Base-by-base conservation (phyloP, 2,329 filamentous ascomycete species). In the Aureobasidium sp. region DNA sequence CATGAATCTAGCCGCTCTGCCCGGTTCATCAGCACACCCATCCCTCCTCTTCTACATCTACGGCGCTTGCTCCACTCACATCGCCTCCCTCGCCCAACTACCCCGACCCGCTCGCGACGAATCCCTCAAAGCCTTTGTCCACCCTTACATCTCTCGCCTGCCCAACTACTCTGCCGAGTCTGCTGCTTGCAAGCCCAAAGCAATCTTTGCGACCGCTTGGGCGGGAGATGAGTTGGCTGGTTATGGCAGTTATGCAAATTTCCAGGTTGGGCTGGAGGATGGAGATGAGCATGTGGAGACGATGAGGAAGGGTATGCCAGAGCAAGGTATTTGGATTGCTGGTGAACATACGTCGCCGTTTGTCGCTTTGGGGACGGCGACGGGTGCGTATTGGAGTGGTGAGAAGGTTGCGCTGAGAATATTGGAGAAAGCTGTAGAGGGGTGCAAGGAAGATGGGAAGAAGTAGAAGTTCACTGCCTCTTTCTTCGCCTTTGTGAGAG, bases 301-400 rank as follows among this genome's bases (percentile, higher is more conserved):
- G 2, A 77, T 87, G 75, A 73, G 84, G 27, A 69, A 74, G 2
- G 82, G 82, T 0, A 69, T 81, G 66, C 86, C 86, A 0, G 84
- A 84, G 14, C 77, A 84, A 25, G 86, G 89, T 0, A 71, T 96
- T 9, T 96, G 91, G 91, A 80, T 96, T 66, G 91, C 91, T 0
- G 91, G 91, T 0, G 91, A 96, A 75, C 91, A 96, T 75, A 96
- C 91, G 25, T 87, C 90, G 61, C 91, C 92, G 5, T 96, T 96
- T 77, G 86, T 95, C 31, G 91, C 89, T 12, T 74, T 97, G 64
- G 93, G 92, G 0, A 97, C 92, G 5, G 89, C 87, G 14, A 95
- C 91, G 0, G 93, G 93, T 0, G 93, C 93, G 12, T 97, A 91
- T 73, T 96, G 90, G 90, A 91, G 89, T 72, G 92, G 92, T 1